phyloP scores from a whole-genome alignment of 78 protist genomes.

The Guillardia theta region DNA sequence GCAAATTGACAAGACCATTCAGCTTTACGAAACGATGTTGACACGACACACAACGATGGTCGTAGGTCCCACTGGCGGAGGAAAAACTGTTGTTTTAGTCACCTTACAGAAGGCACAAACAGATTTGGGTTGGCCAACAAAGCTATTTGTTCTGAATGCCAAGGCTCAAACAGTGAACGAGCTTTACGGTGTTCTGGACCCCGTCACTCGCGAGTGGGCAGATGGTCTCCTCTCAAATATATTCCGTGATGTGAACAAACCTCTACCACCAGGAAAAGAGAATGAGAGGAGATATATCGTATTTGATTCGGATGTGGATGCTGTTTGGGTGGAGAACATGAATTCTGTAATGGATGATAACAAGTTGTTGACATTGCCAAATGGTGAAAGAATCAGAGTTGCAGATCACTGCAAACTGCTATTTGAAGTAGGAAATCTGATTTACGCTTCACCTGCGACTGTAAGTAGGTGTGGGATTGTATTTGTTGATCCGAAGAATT shows the following conservation, averaged over 20 bases:
- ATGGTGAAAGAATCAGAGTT: slow-evolving; percentile 87
- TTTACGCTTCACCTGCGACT: slow-evolving; percentile 93
- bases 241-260: slow-evolving; percentile 79
- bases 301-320: slow-evolving; percentile 88
- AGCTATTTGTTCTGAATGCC: slow-evolving; percentile 72
- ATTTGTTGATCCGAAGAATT: slow-evolving; percentile 86
- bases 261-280: slow-evolving; percentile 28
- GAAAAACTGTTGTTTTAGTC: slow-evolving; percentile 77
- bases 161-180: slow-evolving; percentile 76
- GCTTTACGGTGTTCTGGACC: slow-evolving; percentile 91
- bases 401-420: slow-evolving; percentile 65
- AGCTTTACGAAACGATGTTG: slow-evolving; percentile 88
- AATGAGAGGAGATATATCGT: slow-evolving; percentile 71
- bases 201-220: slow-evolving; percentile 88
- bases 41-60: slow-evolving; percentile 90
- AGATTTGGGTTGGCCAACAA: slow-evolving; percentile 53
- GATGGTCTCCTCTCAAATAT: slow-evolving; percentile 88
- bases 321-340: slow-evolving; percentile 90
- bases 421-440: slow-evolving; percentile 79
- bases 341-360: slow-evolving; percentile 95
- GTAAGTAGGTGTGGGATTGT: slow-evolving; percentile 93
- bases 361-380: slow-evolving; percentile 89
- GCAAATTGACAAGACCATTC: slow-evolving; percentile 86
- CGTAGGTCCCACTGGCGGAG: slow-evolving; percentile 94
- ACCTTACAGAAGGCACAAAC: slow-evolving; percentile 74